Evolutionary conservation across 345 rosid genomes (phyloP).

Genomic region (Trapa bicornis): DNA sequence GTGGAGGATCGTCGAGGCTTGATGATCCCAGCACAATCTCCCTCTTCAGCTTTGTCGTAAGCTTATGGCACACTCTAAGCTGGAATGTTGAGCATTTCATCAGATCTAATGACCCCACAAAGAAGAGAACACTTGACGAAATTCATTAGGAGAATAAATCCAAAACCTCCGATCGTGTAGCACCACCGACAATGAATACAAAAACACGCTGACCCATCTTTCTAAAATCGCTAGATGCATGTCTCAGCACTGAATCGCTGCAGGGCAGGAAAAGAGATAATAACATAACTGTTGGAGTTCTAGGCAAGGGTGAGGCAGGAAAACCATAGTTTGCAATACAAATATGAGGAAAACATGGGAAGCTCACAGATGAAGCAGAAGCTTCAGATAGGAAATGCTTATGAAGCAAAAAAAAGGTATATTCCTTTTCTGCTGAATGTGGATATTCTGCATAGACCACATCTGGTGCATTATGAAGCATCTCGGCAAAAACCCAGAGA

Average conservation of each 20-base stretch:
- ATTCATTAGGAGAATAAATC: neutral
- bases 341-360: too few relatives aligned
- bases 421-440: too few relatives aligned
- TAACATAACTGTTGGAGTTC: neutral
- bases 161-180: conserved; percentile 92
- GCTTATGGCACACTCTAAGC: conserved; percentile 93
- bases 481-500: neutral
- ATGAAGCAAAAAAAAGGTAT: too few relatives aligned
- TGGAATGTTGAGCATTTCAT: conserved; percentile 15
- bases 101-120: neutral
- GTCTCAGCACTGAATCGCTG: conserved; percentile 81
- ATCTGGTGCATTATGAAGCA: neutral
- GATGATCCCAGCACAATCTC: conserved; percentile 89
- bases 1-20: conserved; percentile 90
- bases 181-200: conserved; percentile 88
- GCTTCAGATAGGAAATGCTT: too few relatives aligned
- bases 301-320: too few relatives aligned
- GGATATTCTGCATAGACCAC: neutral
- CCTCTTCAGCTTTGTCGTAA: conserved; percentile 67
- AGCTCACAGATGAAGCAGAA: too few relatives aligned
- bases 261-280: neutral
- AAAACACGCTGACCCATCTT: conserved; percentile 87
- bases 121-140: neutral
- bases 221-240: conserved; percentile 80
- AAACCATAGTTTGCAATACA: neutral